Conservation (phyloP, 2,329 filamentous ascomycete genomes). For the Ceratocystiopsis sp. region DNA sequence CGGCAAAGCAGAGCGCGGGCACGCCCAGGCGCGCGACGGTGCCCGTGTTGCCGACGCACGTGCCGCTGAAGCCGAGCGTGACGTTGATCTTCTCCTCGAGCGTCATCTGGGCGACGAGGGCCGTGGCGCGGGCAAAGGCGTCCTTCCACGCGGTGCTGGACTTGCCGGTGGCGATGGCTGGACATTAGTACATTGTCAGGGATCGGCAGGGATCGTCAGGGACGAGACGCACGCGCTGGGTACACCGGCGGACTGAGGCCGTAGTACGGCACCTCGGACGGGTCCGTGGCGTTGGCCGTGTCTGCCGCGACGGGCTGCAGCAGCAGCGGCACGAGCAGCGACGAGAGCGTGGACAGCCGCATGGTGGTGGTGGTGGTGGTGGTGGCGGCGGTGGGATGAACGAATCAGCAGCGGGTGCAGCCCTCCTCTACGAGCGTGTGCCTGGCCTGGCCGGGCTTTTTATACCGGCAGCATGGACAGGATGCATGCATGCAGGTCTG, state of each 20-base stretch:
- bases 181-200: neutral
- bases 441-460: no score
- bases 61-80: conserved; percentile 56
- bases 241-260: conserved; percentile 19
- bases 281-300: neutral
- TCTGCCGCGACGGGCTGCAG: no score
- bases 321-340: no score
- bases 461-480: no score
- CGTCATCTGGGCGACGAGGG: conserved; percentile 21
- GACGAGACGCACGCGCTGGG: conserved; percentile 14
- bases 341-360: no score
- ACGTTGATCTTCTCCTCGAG: conserved; percentile 58
- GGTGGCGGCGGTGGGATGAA: no score
- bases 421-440: no score
- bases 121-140: conserved; percentile 19
- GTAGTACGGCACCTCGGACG: conserved; percentile 16
- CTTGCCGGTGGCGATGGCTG: conserved; percentile 15
- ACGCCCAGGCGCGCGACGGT: conserved; percentile 42
- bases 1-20: conserved; percentile 60
- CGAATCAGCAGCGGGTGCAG: no score
- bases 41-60: conserved; percentile 48
- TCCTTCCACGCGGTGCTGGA: conserved; percentile 16
- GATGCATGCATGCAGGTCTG: no score
- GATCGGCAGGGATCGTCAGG: neutral
- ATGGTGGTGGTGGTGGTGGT: no score